Evolutionary conservation across 148 eudicot genomes (phyloP).

Genomic region (Pharnaceum exiguum): DNA sequence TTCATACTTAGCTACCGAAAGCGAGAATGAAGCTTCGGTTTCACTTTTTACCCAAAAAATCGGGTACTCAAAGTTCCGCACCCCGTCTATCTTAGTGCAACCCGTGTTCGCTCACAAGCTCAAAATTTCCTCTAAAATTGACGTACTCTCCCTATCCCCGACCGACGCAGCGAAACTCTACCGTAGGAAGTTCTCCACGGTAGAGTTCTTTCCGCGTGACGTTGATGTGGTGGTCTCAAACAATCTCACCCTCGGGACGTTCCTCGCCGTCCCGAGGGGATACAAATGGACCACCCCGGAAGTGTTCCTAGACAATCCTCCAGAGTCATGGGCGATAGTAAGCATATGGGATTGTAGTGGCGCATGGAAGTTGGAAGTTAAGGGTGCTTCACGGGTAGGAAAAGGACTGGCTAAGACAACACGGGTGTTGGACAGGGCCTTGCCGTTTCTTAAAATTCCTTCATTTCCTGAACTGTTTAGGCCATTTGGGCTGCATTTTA

Average conservation of each 20-base stretch:
- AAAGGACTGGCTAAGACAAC: conserved; percentile 46
- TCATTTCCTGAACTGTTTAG: conserved; percentile 73
- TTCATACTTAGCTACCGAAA: conserved; percentile 83
- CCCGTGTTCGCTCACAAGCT: conserved; percentile 82
- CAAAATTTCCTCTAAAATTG: conserved; percentile 26
- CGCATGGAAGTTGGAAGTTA: conserved; percentile 63
- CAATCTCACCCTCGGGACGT: conserved; percentile 63
- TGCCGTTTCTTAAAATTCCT: conserved; percentile 69
- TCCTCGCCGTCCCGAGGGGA: conserved; percentile 55
- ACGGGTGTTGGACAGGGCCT: conserved; percentile 62
- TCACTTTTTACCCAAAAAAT: conserved; percentile 72
- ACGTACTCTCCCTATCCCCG: conserved; percentile 43
- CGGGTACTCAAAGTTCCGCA: conserved; percentile 84
- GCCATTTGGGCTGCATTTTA: conserved; percentile 87
- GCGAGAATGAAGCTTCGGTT: conserved; percentile 64
- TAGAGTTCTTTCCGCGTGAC: conserved; percentile 90
- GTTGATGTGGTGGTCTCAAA: conserved; percentile 61
- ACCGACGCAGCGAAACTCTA: conserved; percentile 71
- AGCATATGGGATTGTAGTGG: conserved; percentile 86
- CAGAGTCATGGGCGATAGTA: conserved; percentile 78
- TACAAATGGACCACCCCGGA: conserved; percentile 37
- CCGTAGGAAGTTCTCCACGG: conserved; percentile 64
- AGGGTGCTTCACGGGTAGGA: conserved; percentile 71
- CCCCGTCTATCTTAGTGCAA: conserved; percentile 78
- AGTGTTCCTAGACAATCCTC: conserved; percentile 39